These are phyloP conservation scores for Dioscorea alata DNA, from an alignment of 106 monocot genomes.

Conservation along the genomic window DNA sequence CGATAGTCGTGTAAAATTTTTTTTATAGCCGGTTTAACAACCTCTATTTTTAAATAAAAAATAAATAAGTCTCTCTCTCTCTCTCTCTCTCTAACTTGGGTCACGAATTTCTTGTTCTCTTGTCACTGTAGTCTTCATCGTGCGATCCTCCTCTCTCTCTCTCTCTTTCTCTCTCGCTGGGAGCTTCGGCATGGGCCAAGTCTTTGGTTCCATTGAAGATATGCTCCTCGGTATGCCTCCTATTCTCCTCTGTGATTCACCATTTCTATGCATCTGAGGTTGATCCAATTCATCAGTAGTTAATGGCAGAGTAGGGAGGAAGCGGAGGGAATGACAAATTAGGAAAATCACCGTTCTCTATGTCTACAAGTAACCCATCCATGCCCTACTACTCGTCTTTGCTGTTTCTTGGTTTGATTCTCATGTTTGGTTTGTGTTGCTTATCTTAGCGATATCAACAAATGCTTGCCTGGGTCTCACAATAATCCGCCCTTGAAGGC, in stretches of 20 bases:
- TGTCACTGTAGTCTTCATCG: neutral
- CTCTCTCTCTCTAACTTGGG: too few species aligned
- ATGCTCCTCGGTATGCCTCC: constrained; percentile 16
- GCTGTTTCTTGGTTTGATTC: neutral
- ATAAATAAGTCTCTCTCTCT: too few species aligned
- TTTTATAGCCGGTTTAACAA: too few species aligned
- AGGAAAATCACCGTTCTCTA: constrained; percentile 80
- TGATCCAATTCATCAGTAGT: neutral
- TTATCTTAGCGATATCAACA: too few species aligned
- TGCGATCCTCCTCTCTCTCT: neutral
- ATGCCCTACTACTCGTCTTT: neutral
- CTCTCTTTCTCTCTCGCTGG: neutral
- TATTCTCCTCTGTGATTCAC: neutral
- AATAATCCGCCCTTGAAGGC: too few species aligned
- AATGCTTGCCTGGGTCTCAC: too few species aligned
- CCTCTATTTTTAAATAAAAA: too few species aligned
- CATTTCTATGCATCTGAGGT: too few species aligned
- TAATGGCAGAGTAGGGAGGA: constrained; percentile 37
- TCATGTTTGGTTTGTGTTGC: neutral
- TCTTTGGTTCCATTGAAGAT: constrained; percentile 18
- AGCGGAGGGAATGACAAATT: constrained; percentile 73
- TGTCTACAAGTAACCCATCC: constrained; percentile 62
- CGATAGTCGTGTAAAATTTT: too few species aligned
- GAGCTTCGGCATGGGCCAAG: constrained; percentile 19
- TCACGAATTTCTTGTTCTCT: neutral